These are phyloP conservation scores for Sporothrix variecibatus DNA, from an alignment of 2,329 filamentous ascomycete genomes.

Conservation along the genomic window DNA sequence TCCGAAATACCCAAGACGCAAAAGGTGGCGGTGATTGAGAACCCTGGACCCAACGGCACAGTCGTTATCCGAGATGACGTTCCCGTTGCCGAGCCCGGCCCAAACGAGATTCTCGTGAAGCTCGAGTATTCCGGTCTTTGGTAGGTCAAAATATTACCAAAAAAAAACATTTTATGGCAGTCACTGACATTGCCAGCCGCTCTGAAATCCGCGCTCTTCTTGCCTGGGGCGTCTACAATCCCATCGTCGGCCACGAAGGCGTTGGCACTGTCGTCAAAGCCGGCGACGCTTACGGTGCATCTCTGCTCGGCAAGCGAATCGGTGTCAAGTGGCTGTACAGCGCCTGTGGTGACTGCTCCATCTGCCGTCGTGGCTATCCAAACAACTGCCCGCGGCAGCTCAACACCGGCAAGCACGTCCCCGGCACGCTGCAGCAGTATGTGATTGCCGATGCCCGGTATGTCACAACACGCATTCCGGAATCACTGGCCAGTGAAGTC, in stretches of 20 bases:
- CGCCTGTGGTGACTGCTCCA: slow-evolving; percentile 3
- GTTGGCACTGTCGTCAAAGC: slow-evolving; percentile 12
- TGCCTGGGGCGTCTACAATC: slow-evolving; percentile 11
- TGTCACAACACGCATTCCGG: slow-evolving; percentile 13
- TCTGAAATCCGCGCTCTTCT: slow-evolving; percentile 5
- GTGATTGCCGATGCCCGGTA: background rate
- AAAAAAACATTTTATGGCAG: no score
- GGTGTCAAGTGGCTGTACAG: slow-evolving; percentile 18
- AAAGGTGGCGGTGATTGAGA: slow-evolving; percentile 13
- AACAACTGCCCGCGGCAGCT: slow-evolving; percentile 15
- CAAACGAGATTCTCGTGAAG: slow-evolving; percentile 16
- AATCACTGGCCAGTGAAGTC: background rate
- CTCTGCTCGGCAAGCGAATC: background rate
- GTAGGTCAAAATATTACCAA: no score
- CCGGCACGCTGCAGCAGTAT: slow-evolving; percentile 18
- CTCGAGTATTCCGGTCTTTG: slow-evolving; percentile 7
- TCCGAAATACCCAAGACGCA: slow-evolving; percentile 3
- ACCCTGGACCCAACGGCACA: background rate
- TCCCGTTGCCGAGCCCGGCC: slow-evolving; percentile 9
- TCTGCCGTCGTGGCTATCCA: slow-evolving; percentile 9
- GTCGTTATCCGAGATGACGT: background rate
- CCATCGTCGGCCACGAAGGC: slow-evolving; percentile 17
- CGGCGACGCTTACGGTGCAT: background rate
- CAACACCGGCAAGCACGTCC: slow-evolving; percentile 17
- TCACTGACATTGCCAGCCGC: background rate